Base-by-base conservation (phyloP, 305 asterid genomes). In the Lippia alba region DNA sequence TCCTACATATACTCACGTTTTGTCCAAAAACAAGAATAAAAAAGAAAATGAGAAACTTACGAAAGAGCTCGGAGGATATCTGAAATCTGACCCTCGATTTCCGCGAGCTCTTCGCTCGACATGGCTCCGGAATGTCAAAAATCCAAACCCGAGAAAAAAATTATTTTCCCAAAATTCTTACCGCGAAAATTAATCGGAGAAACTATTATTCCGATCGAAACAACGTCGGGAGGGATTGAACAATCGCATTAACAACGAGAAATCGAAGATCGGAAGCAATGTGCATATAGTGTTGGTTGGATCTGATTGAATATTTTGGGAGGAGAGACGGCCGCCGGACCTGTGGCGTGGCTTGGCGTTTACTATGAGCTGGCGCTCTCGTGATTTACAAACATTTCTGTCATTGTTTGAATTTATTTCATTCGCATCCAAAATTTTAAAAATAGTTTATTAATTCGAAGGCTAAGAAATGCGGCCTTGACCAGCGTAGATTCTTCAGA, bases 21-120 rank as follows among this genome's bases (percentile, higher is more conserved):
- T 14, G 24, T 49, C 5, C 20, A 17, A 19, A 64, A 19, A 5
- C 41, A 12, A 19, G 30, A 15, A 36, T 16, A 12, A 33, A 24
- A 32, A 65, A 64, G 30, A 24, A 24, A 24, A 24, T 24, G 30
- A 24, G 30, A 67, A 56, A 71, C 96, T 82, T 75, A 93, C 97
- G 97, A 87, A 16, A 93, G 89, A 77, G 92, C 96, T 76, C 97
- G 89, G 66, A 93, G 84, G 66, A 89, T 80, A 77, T 93, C 97
- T 8, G 89, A 82, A 81, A 93, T 87, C 69, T 88, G 94, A 49
- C 96, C 98, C 60, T 93, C 97, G 83, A 93, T 91, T 89, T 93
- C 96, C 62, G 88, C 86, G 56, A 93, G 96, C 83, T 87, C 96
- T 49, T 93, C 97, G 91, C 94, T 91, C 69, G 78, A 81, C 96